Base-by-base conservation (phyloP, 1,139 yeast species). In the Yamadazyma spencermartinsiae region DNA sequence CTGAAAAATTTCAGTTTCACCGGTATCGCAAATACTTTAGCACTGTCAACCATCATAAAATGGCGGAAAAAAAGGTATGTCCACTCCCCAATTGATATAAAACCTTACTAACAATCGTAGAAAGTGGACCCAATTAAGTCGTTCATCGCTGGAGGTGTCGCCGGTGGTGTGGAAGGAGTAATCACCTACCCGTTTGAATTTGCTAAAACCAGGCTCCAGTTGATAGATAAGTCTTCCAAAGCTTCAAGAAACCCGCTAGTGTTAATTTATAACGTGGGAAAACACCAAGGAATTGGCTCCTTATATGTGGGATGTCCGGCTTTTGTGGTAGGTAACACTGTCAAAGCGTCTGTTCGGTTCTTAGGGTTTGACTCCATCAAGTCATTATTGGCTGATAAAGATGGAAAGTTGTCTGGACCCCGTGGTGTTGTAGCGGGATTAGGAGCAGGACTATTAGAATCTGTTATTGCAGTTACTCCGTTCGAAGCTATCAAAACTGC, bases 301-400 rank as follows among this genome's bases (percentile, higher is more conserved):
- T 65, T 90, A 33, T 92, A 92, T 57, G 90, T 90, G 2, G 98
- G 98, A n/a, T 90, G 98, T 69, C 96, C 97, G 1, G 97, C 98
- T 0, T 88, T 89, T 55, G 95, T 90, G 28, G 85, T 90, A 20
- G 98, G 98, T 21, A 92, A 92, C 60, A 90, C 98, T 0, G 92
- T 87, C 41, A 92, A 92, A 61, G 98, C 98, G 0, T 87, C 95
- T 14, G 92, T 90, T 3, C 74, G 98, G 49, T 92, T 92, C 61
- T 72, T 92, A 12, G 98, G 98, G 7, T 92, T 88, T 55, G 98
- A 92, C 58, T 75, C 83, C 19, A 86, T 92, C 60, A 90, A 89
- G 59, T 73, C 80, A 36, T 52, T 85, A 18, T 69, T 92, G 44
- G 79, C 82, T 21, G 98, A 92, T 59, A 81, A 81, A 50, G 77